Evolutionary conservation across 2,329 filamentous ascomycete genomes (phyloP), one percentile per base, ranked within the genome.

Genomic region (Venturia oleaginea): DNA sequence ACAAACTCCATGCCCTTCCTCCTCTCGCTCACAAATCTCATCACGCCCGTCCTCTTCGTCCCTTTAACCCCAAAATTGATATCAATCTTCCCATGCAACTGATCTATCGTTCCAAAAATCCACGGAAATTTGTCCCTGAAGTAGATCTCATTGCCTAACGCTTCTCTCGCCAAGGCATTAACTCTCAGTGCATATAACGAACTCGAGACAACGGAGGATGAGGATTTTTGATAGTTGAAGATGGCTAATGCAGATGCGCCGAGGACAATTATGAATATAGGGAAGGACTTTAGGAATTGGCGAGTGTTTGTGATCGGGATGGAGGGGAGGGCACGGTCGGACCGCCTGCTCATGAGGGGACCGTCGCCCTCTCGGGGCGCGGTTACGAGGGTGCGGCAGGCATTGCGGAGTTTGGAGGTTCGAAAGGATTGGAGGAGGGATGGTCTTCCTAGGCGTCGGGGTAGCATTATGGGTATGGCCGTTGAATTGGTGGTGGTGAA

Each of bases 221-320:
- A 91, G 65, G 87, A 86, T 76, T 97, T 97, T 76, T 99, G 93
- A 84, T 99, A 97, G 83, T 99, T 99, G 88, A 99, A 97, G 76
- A 99, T 97, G 69, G 89, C 91, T 66, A 95, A 79, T 68, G 87
- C 87, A 69, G 87, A 88, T 64, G 83, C 81, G 60, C 84, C 83
- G 70, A 96, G 85, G 67, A 91, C 80, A 67, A 84, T 76, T 63
- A 88, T 74, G 82, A 97, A 97, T 74, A 96, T 79, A 63, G 93
- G 93, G 40, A 96, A 77, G 0, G 91, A 91, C 70, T 84, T 84
- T n/a, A 64, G 42, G 43, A 54, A 63, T 22, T 34, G 15, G 65
- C 27, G 32, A 10, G 54, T 69, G n/a, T 69, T 68, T 17, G 69
- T 67, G 51, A 51, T 51, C 2, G 51, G 30, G 48, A 81, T 71